Conservation (phyloP, 164 flowering plant species). For the Liriodendron chinense region DNA sequence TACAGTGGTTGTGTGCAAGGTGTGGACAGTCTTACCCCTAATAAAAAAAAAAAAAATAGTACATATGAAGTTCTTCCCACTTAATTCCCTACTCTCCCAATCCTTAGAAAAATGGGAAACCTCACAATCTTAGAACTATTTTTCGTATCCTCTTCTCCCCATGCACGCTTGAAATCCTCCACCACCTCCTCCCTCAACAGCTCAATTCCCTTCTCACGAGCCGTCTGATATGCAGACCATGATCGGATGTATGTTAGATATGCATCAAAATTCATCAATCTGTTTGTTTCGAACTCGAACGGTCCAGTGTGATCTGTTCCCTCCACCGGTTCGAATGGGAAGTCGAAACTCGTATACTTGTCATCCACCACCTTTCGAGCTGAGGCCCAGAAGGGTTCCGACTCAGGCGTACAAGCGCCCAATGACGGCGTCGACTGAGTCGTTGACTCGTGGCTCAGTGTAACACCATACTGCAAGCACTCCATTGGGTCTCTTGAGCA, state of each 20-base stretch:
- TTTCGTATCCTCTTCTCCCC: constrained; percentile 36
- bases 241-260: constrained; percentile 54
- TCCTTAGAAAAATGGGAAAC: constrained; percentile 32
- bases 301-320: constrained; percentile 65
- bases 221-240: constrained; percentile 72
- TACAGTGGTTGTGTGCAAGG: too few relatives aligned
- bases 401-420: constrained; percentile 11
- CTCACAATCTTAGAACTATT: constrained; percentile 31
- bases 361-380: constrained; percentile 44
- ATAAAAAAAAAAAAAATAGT: too few relatives aligned
- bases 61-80: not conserved
- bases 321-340: constrained; percentile 73
- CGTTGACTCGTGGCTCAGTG: constrained; percentile 26
- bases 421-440: constrained; percentile 25
- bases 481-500: constrained; percentile 47
- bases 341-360: constrained; percentile 42
- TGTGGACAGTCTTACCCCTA: too few relatives aligned
- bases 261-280: constrained; percentile 47
- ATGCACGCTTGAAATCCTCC: constrained; percentile 40
- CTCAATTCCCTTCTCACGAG: constrained; percentile 55
- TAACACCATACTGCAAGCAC: constrained; percentile 68
- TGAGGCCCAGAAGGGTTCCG: constrained; percentile 52
- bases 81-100: constrained; percentile 15
- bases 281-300: constrained; percentile 42
- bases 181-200: constrained; percentile 41